Conservation (phyloP, 768 basidiomycete genomes). For the Cystofilobasidium ferigula region DNA sequence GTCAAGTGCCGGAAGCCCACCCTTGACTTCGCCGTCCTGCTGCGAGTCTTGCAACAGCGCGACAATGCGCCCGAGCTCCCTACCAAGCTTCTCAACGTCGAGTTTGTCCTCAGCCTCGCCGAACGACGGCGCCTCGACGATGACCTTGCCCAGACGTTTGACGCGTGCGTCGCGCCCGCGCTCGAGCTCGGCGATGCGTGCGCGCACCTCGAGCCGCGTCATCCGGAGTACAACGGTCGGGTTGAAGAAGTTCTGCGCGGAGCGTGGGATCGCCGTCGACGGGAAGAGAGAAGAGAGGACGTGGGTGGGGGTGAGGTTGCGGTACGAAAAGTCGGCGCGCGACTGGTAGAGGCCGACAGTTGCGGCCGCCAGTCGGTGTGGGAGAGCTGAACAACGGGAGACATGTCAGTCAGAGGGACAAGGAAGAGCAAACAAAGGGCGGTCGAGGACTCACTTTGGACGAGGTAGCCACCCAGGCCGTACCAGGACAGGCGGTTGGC, state of each 20-base stretch:
- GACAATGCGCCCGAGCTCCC: slow-evolving; percentile 23
- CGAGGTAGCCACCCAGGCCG: slow-evolving; percentile 21
- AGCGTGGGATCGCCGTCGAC: slow-evolving; percentile 16
- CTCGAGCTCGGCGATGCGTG: slow-evolving; percentile 44
- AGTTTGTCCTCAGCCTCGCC: background rate
- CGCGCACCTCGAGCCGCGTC: slow-evolving; percentile 19
- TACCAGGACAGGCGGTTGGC: slow-evolving; percentile 13
- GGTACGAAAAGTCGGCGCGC: background rate
- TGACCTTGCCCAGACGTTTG: slow-evolving; percentile 53
- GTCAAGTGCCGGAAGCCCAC: background rate
- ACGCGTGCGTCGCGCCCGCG: slow-evolving; percentile 59
- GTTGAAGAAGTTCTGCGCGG: slow-evolving; percentile 6
- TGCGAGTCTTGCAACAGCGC: slow-evolving; percentile 34
- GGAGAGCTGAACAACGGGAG: slow-evolving; percentile 11
- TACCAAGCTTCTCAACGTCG: slow-evolving; percentile 1
- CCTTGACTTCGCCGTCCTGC: background rate
- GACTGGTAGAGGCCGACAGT: background rate
- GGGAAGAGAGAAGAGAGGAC: slow-evolving; percentile 25
- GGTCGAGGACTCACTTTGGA: slow-evolving; percentile 10
- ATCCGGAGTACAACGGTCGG: slow-evolving; percentile 11
- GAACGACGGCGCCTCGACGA: slow-evolving; percentile 3
- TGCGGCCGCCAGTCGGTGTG: slow-evolving; percentile 16
- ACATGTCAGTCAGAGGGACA: background rate
- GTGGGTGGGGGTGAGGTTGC: slow-evolving; percentile 16
- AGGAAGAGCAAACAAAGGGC: background rate